These are phyloP conservation scores for Petunia hybrid DNA, from an alignment of 305 asterid species.

Conservation along the genomic window DNA sequence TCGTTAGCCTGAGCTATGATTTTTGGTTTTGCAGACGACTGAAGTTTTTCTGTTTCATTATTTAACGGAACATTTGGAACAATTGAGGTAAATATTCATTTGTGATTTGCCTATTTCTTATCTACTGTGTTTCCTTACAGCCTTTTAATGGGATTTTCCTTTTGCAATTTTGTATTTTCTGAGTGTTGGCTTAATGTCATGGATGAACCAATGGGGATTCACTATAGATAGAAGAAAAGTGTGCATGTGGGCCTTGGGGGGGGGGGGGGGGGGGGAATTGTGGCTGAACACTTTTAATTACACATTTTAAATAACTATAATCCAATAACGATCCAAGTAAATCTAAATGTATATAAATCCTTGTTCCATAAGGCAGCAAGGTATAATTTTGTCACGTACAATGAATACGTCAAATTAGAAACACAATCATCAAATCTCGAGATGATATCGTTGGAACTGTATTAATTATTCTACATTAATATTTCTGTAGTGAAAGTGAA, in stretches of 20 bases:
- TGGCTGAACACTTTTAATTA: neutral
- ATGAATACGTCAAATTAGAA: no score
- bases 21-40: neutral
- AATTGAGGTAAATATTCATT: neutral
- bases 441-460: no score
- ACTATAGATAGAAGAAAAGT: no score
- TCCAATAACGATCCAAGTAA: neutral
- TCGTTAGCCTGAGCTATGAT: neutral
- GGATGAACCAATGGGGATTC: no score
- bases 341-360: no score
- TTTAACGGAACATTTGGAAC: neutral
- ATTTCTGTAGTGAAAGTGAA: no score
- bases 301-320: neutral
- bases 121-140: neutral
- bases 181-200: neutral
- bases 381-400: no score
- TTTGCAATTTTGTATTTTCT: neutral
- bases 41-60: neutral
- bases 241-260: no score
- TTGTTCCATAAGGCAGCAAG: neutral
- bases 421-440: no score
- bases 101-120: neutral
- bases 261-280: no score
- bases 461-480: no score
- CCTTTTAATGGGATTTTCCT: neutral